Evolutionary conservation across 768 basidiomycete species (phyloP).

Genomic region (Collybia nuda): DNA sequence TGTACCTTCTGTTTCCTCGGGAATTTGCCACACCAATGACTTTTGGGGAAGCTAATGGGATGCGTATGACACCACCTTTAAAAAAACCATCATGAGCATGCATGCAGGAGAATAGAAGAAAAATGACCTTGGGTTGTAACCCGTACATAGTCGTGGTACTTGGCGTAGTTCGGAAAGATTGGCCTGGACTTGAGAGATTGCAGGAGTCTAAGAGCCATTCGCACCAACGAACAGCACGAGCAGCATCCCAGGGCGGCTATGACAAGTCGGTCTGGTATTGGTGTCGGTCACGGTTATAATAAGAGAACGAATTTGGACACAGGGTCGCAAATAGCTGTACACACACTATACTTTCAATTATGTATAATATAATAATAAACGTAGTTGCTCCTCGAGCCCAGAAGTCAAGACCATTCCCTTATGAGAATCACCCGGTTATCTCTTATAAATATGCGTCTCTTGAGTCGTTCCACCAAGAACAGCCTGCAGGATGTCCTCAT

Average conservation of each 20-base stretch:
- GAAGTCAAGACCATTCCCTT: too few species aligned
- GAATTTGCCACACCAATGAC: conserved; percentile 76
- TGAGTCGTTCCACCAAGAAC: too few species aligned
- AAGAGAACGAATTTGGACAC: too few species aligned
- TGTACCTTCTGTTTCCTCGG: conserved; percentile 71
- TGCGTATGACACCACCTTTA: conserved; percentile 60
- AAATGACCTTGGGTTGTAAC: conserved; percentile 35
- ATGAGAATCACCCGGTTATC: too few species aligned
- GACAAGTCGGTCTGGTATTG: too few species aligned
- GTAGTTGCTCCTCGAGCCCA: too few species aligned
- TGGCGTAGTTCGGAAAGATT: conserved; percentile 16
- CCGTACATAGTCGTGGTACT: conserved; percentile 76
- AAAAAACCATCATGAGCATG: conserved; percentile 9
- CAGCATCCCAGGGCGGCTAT: conserved; percentile 17
- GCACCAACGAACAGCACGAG: conserved; percentile 9
- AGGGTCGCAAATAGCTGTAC: too few species aligned
- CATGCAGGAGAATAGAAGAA: neutral
- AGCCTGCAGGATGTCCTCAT: too few species aligned
- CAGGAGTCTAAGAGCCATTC: conserved; percentile 26
- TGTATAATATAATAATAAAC: too few species aligned
- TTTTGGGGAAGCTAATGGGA: conserved; percentile 75
- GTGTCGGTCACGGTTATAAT: too few species aligned
- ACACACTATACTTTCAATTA: too few species aligned
- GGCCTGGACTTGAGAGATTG: conserved; percentile 12
- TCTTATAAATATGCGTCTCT: too few species aligned